Base-by-base conservation (phyloP, 1,284 basidiomycete genomes). In the Peniophora sp. region DNA sequence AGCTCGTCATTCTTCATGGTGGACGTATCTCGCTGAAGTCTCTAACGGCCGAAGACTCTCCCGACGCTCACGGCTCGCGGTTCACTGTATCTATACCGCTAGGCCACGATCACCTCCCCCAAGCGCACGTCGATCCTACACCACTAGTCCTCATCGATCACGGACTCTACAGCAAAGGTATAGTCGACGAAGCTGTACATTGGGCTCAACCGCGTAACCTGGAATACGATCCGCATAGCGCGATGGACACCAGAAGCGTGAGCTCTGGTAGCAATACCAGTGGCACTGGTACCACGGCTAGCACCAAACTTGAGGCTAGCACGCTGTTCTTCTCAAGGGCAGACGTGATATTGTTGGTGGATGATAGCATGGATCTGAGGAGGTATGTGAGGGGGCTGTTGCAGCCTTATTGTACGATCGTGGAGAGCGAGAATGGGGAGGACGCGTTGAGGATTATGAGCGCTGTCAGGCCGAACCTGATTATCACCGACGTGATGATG, bases 331-430 rank as follows among this genome's bases (percentile, higher is more conserved):
- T 45, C 3, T 45, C 23, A 8, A 45, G 22, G 23, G 22, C 20
- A 8, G 44, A 45, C 23, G 20, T 20, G 6, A 45, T 45, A 3
- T 23, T 45, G 44, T n/a, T 45, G 5, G 44, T 45, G 16, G 63
- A 65, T 43, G 63, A 65, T 48, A 63, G 60, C 49, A 57, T 54
- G 48, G 62, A 62, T 39, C 60, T 62, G 58, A 58, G 61, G 47
- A 45, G 23, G 36, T 41, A 17, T 41, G n/a, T 20, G n/a, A 20
- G n/a, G 16, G 38, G 38, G n/a, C 8, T n/a, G 38, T 59, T 69
- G 41, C 57, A 58, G 3, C 65, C 63, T n/a, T 69, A 59, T 55
- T 70, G 66, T 49, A 59, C 53, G 2, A 59, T 73, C 20, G 55
- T 61, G 20, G 41, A 56, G 41, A 45, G 48, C 2, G 23, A 47